A percentile compares a stretch with the other conserved stretches of the same genome.
Evolutionary conservation across 2,329 filamentous ascomycete species (phyloP).

Genomic region (Sordariomycetes sp.): DNA sequence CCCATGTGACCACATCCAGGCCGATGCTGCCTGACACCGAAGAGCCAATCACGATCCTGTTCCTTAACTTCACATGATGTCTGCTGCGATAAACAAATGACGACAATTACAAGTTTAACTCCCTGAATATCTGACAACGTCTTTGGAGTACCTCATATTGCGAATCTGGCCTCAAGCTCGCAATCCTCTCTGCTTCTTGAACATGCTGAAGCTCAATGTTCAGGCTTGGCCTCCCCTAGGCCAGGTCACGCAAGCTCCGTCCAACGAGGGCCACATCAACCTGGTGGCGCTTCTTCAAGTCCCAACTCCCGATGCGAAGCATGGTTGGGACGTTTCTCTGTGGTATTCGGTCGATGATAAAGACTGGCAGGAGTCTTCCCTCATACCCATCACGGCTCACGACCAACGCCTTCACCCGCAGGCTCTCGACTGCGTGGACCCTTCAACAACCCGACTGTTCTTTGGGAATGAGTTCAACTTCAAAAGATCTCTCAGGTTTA

Average conservation of each 20-base stretch:
- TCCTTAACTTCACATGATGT: too few species aligned
- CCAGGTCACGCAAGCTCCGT: constrained; percentile 60
- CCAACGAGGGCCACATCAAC: constrained; percentile 36
- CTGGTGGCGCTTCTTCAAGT: constrained; percentile 67
- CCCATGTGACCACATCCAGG: too few species aligned
- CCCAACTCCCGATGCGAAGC: constrained; percentile 39
- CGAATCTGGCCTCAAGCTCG: too few species aligned
- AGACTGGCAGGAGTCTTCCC: constrained; percentile 43
- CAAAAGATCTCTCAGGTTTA: constrained; percentile 49
- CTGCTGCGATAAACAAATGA: too few species aligned
- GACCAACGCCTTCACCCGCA: constrained; percentile 37
- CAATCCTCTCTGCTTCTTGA: too few species aligned
- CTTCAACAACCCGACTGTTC: constrained; percentile 30
- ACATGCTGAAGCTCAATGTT: too few species aligned
- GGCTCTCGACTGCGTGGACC: constrained; percentile 32
- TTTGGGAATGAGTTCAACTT: constrained; percentile 45
- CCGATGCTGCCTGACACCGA: too few species aligned
- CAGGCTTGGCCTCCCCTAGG: constrained; percentile 62
- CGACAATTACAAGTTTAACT: too few species aligned
- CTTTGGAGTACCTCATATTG: too few species aligned
- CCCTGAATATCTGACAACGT: too few species aligned
- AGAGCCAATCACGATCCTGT: too few species aligned
- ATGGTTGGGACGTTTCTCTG: constrained; percentile 62
- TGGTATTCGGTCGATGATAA: constrained; percentile 58
- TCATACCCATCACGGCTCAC: constrained; percentile 17